Base-by-base conservation (phyloP, 106 monocot genomes). In the Dendrobium chrysotoxum region DNA sequence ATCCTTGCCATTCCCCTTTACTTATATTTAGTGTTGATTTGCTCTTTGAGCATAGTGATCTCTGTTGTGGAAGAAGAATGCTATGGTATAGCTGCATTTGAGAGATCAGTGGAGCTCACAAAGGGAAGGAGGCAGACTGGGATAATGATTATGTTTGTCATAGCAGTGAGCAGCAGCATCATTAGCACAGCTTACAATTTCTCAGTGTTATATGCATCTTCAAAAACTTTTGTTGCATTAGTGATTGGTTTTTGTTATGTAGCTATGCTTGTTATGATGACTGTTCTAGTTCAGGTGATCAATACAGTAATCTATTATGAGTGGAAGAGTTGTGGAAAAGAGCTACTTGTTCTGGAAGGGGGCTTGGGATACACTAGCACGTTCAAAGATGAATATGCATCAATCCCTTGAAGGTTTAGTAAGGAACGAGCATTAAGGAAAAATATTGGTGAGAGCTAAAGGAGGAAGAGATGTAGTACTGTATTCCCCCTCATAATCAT, bases 11-110 rank as follows among this genome's bases (percentile, higher is more conserved):
- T 76, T 20, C 10, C n/a, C 9, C 13, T 50, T 1, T 5, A 3
- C 15, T 21, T 54, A 42, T 75, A 53, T 35, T 16, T 81, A 8
- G 75, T 25, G n/a, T 31, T 61, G 53, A 75, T 81, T 15, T 55
- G 35, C 70, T 26, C 15, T 4, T 20, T 61, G 11, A 75, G 75
- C 40, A 18, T 28, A 15, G 81, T 75, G 58, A n/a, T 81, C 26
- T 75, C 81, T 2, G 81, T 81, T 11, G 57, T 58, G 15, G 75
- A 81, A 21, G 81, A 81, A 15, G 75, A 16, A 1, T 81, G 81
- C 21, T 58, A 75, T 25, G 81, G 75, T 2, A 23, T 81, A 9
- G 57, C 28, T 6, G 81, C 81, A 23, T 55, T 81, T 23, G 75
- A 15, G 41, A 54, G 53, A 39, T 28, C 81, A 1, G 58, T 40